A percentile compares a stretch with the other conserved stretches of the same genome.
Evolutionary conservation across 2,329 filamentous ascomycete genomes (phyloP).

Genomic region (Juglanconis oblonga): DNA sequence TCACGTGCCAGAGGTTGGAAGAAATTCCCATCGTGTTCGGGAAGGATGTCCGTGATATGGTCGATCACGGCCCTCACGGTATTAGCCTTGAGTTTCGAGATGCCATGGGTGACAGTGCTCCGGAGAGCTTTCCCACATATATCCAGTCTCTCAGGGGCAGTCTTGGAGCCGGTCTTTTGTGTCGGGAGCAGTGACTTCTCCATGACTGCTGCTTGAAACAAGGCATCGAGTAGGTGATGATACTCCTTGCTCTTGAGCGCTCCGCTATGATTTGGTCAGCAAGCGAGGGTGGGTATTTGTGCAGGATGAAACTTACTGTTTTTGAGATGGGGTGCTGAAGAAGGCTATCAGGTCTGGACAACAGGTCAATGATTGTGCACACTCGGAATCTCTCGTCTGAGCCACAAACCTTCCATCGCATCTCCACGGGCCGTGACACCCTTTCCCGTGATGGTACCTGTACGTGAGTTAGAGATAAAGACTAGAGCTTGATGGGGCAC

Average conservation of each 20-base stretch:
- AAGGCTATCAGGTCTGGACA: slow-evolving; percentile 12
- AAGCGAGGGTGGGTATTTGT: neutral
- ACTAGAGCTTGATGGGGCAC: neutral
- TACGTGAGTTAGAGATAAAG: neutral
- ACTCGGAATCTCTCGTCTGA: neutral
- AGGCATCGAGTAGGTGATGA: slow-evolving; percentile 73
- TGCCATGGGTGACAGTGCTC: slow-evolving; percentile 66
- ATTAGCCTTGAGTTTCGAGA: slow-evolving; percentile 67
- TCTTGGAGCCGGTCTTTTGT: slow-evolving; percentile 40
- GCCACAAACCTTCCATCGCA: slow-evolving; percentile 12
- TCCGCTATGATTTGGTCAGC: slow-evolving; percentile 1
- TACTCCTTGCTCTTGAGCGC: slow-evolving; percentile 72
- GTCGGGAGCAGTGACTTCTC: slow-evolving; percentile 67
- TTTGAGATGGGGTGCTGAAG: slow-evolving; percentile 5
- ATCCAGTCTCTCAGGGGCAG: slow-evolving; percentile 57
- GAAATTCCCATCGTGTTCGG: slow-evolving; percentile 57
- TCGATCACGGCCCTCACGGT: slow-evolving; percentile 76
- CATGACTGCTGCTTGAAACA: slow-evolving; percentile 66
- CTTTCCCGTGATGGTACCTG: neutral
- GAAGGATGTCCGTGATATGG: slow-evolving; percentile 75
- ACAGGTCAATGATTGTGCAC: neutral
- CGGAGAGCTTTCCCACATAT: slow-evolving; percentile 71
- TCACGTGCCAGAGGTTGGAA: slow-evolving; percentile 70
- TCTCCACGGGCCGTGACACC: slow-evolving; percentile 5
- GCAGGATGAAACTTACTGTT: slow-evolving; percentile 5